Evolutionary conservation across 331 rosid species (phyloP).

Genomic region (Spiraea crenata): DNA sequence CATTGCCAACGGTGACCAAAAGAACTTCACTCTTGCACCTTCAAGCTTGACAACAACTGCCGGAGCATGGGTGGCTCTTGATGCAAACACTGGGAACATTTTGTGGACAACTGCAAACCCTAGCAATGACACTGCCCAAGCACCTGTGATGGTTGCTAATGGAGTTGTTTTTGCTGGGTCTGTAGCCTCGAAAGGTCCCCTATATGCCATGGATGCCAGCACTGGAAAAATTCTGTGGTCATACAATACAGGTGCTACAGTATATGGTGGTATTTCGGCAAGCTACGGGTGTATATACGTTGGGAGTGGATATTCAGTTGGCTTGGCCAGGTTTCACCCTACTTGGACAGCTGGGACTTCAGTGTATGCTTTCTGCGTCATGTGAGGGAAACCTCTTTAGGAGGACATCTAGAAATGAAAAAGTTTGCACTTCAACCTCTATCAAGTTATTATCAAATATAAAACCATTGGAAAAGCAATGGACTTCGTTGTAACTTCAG

Average conservation of each 20-base stretch:
- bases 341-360: slow-evolving; percentile 43
- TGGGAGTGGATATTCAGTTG: slow-evolving; percentile 30
- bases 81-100: slow-evolving; percentile 27
- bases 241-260: slow-evolving; percentile 28
- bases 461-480: not conserved
- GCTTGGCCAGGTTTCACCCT: slow-evolving; percentile 36
- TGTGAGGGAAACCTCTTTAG: slow-evolving; percentile 1
- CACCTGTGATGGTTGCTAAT: slow-evolving; percentile 33
- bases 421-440: not conserved
- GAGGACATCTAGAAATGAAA: not conserved
- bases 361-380: slow-evolving; percentile 29
- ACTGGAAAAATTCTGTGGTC: slow-evolving; percentile 33
- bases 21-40: slow-evolving; percentile 36
- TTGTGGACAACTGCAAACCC: slow-evolving; percentile 34
- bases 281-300: slow-evolving; percentile 31
- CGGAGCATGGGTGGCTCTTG: slow-evolving; percentile 38
- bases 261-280: slow-evolving; percentile 24
- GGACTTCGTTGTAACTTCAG: not conserved
- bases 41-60: slow-evolving; percentile 26
- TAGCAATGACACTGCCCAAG: slow-evolving; percentile 33
- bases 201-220: slow-evolving; percentile 34
- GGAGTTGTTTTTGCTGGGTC: slow-evolving; percentile 40
- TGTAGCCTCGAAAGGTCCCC: slow-evolving; percentile 34
- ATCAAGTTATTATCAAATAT: not conserved
- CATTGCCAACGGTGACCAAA: slow-evolving; percentile 27